Conservation (phyloP, 306 rosid genomes). For the Cajanus cajan region DNA sequence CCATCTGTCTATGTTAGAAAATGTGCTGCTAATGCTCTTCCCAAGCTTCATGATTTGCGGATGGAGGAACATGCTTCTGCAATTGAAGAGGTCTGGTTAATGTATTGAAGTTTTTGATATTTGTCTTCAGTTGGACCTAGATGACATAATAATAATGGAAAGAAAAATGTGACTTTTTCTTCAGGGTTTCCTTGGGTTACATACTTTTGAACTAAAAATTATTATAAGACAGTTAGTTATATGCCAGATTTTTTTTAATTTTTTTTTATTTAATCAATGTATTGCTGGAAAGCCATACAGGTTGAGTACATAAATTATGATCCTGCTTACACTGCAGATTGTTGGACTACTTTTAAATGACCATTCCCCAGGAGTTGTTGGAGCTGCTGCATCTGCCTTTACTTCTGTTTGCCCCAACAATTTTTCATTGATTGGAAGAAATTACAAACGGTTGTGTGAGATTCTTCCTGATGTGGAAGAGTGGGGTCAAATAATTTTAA, state of each 20-base stretch:
- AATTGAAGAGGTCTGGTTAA: slow-evolving; percentile 79
- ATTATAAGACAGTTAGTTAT: slow-evolving; percentile 13
- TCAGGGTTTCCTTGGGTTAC: slow-evolving; percentile 15
- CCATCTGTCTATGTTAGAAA: slow-evolving; percentile 90
- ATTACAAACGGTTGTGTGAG: slow-evolving; percentile 74
- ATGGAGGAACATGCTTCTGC: slow-evolving; percentile 67
- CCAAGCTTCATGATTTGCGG: slow-evolving; percentile 88
- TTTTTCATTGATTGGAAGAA: slow-evolving; percentile 69
- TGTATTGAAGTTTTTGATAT: not conserved
- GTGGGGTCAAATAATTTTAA: slow-evolving; percentile 92
- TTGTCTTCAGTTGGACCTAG: slow-evolving; percentile 6
- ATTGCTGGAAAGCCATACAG: slow-evolving; percentile 3
- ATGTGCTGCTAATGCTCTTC: slow-evolving; percentile 96
- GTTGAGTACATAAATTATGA: slow-evolving; percentile 10
- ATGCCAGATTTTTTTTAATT: slow-evolving; percentile 5
- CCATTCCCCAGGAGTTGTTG: slow-evolving; percentile 85
- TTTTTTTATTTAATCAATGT: slow-evolving; percentile 18
- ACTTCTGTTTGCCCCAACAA: slow-evolving; percentile 85
- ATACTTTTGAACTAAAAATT: slow-evolving; percentile 22
- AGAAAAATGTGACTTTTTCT: not conserved
- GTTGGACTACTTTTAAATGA: slow-evolving; percentile 75
- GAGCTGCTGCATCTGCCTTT: slow-evolving; percentile 98
- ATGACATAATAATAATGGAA: not conserved
- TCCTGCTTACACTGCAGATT: slow-evolving; percentile 53
- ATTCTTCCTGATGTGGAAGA: slow-evolving; percentile 95